phyloP scores from a whole-genome alignment of 352 stramenopile species.

The Phytophthora tubulina region DNA sequence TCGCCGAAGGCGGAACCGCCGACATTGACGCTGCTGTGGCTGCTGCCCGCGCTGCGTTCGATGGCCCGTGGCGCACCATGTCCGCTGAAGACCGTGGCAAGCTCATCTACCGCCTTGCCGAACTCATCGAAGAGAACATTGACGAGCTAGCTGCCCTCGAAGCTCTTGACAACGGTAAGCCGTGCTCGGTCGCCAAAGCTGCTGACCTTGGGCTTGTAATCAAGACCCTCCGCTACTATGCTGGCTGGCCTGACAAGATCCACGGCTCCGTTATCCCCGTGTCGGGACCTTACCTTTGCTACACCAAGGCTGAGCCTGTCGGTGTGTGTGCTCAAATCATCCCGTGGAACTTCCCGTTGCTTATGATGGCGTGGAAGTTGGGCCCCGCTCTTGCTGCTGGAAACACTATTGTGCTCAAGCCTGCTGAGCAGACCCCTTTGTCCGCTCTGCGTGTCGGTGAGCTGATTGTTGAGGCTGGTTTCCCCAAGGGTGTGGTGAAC shows the following conservation, averaged over 20 bases:
- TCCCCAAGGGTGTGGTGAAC: slow-evolving; percentile 87
- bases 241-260: slow-evolving; percentile 22
- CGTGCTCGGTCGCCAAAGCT: slow-evolving; percentile 80
- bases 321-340: too few relatives aligned
- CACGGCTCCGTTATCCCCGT: slow-evolving; percentile 76
- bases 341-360: slow-evolving; percentile 56
- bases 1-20: slow-evolving; percentile 56
- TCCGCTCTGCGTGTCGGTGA: slow-evolving; percentile 90
- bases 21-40: slow-evolving; percentile 76
- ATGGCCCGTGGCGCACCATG: slow-evolving; percentile 12
- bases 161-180: slow-evolving; percentile 96
- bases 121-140: slow-evolving; percentile 62
- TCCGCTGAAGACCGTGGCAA: slow-evolving; percentile 39
- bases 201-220: slow-evolving; percentile 83
- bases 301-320: slow-evolving; percentile 84
- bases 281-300: slow-evolving; percentile 56
- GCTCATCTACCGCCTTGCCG: slow-evolving; percentile 50
- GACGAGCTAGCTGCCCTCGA: slow-evolving; percentile 86
- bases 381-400: slow-evolving; percentile 91
- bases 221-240: slow-evolving; percentile 94
- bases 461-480: slow-evolving; percentile 79
- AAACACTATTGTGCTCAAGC: slow-evolving; percentile 95
- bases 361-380: slow-evolving; percentile 96
- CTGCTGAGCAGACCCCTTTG: slow-evolving; percentile 93
- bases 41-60: slow-evolving; percentile 67